Base-by-base conservation (phyloP, 108 stramenopile species). In the Fragilaria crotonensis region DNA sequence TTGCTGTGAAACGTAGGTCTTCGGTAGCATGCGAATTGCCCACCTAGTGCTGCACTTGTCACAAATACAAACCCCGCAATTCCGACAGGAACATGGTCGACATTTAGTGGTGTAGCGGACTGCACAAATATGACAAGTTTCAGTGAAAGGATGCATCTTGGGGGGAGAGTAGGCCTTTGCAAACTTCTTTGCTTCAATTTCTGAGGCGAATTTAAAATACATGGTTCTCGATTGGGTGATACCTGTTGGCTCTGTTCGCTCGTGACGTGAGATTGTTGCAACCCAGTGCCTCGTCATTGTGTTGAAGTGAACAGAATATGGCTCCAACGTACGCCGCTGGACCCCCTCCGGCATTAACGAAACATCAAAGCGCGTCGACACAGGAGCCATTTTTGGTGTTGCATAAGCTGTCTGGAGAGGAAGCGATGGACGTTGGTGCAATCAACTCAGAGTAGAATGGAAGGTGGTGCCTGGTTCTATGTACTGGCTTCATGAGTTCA, bases 51-150 rank as follows among this genome's bases (percentile, higher is more conserved):
- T 56, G 62, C 75, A 81, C 28, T 66, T 69, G 31, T 71, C 64
- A 65, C 89, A 90, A 41, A 80, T 68, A 49, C 62, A 56, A 25
- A 80, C 68, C 5, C 88, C 84, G 57, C 85, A 87, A 60, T 90
- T 85, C 7, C 73, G 73, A 31, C 85, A 87, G 53, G 73, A 66
- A 31, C 27, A 29, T 20, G 67, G 11, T 1, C 28, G 30, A 2
- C 45, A 33, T 28, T 52, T 55, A 21, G 26, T 21, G 3, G 25
- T 19, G 41, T 54, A 66, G 19, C 32, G 17, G 22, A 36, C 33
- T n/a, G 26, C 7, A 48, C 75, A 76, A 45, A 67, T 52, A n/a
- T 28, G 23, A 48, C 67, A 74, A 17, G 23, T 52, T 18, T 36
- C 19, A 1, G 29, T 25, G 45, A 28, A 32, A n/a, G 54, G 45